Conservation (phyloP, 257 asterid genomes). For the Striga asiatica region DNA sequence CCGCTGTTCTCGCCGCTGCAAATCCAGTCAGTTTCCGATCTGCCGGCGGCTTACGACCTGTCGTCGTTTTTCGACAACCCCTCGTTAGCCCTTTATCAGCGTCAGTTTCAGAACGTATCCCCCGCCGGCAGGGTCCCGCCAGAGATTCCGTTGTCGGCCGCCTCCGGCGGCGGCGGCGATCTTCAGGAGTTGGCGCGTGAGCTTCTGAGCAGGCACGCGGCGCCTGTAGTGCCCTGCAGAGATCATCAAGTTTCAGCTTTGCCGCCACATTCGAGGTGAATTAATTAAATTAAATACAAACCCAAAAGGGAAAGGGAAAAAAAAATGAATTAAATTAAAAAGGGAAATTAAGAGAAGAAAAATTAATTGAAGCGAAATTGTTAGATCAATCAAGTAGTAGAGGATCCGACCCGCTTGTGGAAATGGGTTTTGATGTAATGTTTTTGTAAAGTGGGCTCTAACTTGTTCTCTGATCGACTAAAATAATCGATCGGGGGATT, state of each 20-base stretch:
- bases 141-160: conserved; percentile 19
- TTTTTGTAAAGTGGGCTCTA: too few relatives aligned
- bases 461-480: too few relatives aligned
- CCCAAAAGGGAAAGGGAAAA: too few relatives aligned
- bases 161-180: conserved; percentile 32
- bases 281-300: too few relatives aligned
- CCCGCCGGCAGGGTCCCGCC: conserved; percentile 19
- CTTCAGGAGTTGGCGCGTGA: conserved; percentile 82
- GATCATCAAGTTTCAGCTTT: conserved; percentile 20
- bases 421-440: too few relatives aligned
- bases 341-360: too few relatives aligned
- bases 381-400: too few relatives aligned
- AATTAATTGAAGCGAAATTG: too few relatives aligned
- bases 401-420: not conserved
- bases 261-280: conserved; percentile 30
- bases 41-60: conserved; percentile 53
- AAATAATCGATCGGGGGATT: too few relatives aligned
- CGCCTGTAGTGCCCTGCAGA: conserved; percentile 43
- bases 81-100: conserved; percentile 34
- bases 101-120: conserved; percentile 40
- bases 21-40: conserved; percentile 38
- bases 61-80: conserved; percentile 56
- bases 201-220: conserved; percentile 51
- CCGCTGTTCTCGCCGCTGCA: conserved; percentile 26
- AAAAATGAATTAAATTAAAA: not conserved